Conservation (phyloP, 2,329 filamentous ascomycete genomes). For the Acrodontium crateriforme region DNA sequence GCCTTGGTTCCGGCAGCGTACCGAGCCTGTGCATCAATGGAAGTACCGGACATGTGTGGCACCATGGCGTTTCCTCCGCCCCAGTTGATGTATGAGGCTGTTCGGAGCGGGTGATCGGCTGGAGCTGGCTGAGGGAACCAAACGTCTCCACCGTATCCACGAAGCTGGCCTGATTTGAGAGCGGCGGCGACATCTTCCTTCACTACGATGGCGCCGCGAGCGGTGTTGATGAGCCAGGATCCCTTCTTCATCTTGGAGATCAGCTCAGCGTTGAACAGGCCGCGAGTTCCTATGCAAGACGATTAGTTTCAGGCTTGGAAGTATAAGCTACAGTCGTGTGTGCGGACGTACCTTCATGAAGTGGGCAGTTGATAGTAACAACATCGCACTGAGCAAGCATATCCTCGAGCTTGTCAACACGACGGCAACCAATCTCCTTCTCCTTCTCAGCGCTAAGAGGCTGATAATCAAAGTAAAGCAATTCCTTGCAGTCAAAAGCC, state of each 20-base stretch:
- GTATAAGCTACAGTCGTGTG: constrained; percentile 6
- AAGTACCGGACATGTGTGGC: constrained; percentile 96
- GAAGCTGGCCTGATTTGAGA: constrained; percentile 79
- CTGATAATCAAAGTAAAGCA: constrained; percentile 99
- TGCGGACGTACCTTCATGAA: constrained; percentile 57
- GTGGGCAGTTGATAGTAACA: constrained; percentile 98
- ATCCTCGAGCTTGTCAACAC: constrained; percentile 82
- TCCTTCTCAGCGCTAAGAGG: constrained; percentile 72
- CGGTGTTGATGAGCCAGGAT: constrained; percentile 96
- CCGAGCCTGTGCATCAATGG: constrained; percentile 90
- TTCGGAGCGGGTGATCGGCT: constrained; percentile 81
- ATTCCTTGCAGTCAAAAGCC: constrained; percentile 98
- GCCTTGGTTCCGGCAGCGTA: constrained; percentile 50
- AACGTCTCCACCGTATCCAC: constrained; percentile 75
- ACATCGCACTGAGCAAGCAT: constrained; percentile 89
- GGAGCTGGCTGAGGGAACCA: constrained; percentile 98
- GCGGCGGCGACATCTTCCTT: constrained; percentile 97
- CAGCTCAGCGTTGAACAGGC: constrained; percentile 96
- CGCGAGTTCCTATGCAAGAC: too few species aligned
- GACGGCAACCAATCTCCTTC: constrained; percentile 87
- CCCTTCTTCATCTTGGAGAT: constrained; percentile 99
- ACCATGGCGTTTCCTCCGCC: constrained; percentile 98
- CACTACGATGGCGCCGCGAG: constrained; percentile 95
- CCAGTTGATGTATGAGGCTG: constrained; percentile 74
- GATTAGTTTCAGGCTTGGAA: constrained; percentile 7